Evolutionary conservation across 1,284 basidiomycete species (phyloP), one percentile per base, ranked within the genome.

Genomic region (Bjerkandera adusta): DNA sequence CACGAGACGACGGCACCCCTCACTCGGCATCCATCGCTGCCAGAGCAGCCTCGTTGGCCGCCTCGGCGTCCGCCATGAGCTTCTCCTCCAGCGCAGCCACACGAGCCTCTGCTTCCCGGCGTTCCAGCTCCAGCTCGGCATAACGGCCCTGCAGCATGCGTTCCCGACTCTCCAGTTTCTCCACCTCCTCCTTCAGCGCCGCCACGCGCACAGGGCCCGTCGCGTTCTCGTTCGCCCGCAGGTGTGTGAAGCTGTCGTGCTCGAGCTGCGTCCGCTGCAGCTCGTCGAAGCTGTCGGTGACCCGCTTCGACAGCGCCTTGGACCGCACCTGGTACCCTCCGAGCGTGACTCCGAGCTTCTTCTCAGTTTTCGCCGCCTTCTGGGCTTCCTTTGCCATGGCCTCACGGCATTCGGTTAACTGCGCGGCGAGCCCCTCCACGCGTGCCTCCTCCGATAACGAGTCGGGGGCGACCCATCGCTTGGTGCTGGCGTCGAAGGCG

Each of bases 251-350:
- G 59, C 85, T 89, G 52, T 87, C 83, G 49, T 85, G 71, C 41
- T 96, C 91, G 29, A 87, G 60, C 58, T 87, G 72, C 13, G 74
- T 74, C 57, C 74, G 73, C 45, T 85, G 77, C 32, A 93, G 70
- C 54, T 88, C 85, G 32, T 80, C 79, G 60, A 89, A 90, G 0
- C 83, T 78, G 33, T 82, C 78, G 1, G 68, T 69, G 30, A 96
- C 70, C 5, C 85, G 80, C 59, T 81, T 81, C 12, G 76, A 71
- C 5, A 96, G 74, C 35, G 82, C 80, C 56, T 77, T 77, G 34
- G 85, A 85, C 12, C 96, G 81, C 30, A 79, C 78, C 60, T 91
- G 82, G 67, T 99, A 99, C 2, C 97, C 97, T 33, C 94, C 95
- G 5, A 99, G 77, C 18, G 83, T 79, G 54, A 96, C 83, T 11